A percentile compares a stretch with the other conserved stretches of the same genome.
phyloP scores from a whole-genome alignment of 768 basidiomycete genomes.

The Termitomyces sp. region DNA sequence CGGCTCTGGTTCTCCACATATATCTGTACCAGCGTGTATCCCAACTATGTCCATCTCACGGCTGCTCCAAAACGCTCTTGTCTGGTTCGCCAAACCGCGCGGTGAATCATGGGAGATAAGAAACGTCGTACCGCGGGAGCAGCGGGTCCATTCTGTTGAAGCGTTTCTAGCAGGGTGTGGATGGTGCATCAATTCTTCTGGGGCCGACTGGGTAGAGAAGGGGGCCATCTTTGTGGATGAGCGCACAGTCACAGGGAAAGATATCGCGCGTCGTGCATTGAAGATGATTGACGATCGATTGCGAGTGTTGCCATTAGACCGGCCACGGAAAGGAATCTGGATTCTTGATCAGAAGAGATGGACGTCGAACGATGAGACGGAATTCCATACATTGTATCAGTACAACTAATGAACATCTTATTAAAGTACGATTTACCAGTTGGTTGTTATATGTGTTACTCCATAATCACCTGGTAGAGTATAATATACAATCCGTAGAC shows the following conservation, averaged over 20 bases:
- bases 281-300: conserved; percentile 6
- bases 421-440: neutral
- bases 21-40: neutral
- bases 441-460: too few relatives aligned
- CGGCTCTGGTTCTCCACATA: neutral
- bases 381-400: neutral
- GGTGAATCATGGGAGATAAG: conserved; percentile 20
- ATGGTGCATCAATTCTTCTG: conserved; percentile 19
- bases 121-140: conserved; percentile 23
- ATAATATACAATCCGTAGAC: neutral
- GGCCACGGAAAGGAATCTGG: conserved; percentile 13
- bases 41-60: neutral
- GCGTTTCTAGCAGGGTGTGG: conserved; percentile 43
- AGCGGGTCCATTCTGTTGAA: conserved; percentile 36
- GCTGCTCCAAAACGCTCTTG: conserved; percentile 15
- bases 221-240: conserved; percentile 36
- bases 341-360: conserved; percentile 11
- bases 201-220: conserved; percentile 13
- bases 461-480: neutral
- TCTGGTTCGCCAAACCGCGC: conserved; percentile 26
- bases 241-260: conserved; percentile 11
- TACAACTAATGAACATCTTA: neutral
- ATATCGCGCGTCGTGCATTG: conserved; percentile 8
- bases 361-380: neutral
- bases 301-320: neutral